phyloP scores from a whole-genome alignment of 345 rosid genomes.

The Bretschneidera sinensis region DNA sequence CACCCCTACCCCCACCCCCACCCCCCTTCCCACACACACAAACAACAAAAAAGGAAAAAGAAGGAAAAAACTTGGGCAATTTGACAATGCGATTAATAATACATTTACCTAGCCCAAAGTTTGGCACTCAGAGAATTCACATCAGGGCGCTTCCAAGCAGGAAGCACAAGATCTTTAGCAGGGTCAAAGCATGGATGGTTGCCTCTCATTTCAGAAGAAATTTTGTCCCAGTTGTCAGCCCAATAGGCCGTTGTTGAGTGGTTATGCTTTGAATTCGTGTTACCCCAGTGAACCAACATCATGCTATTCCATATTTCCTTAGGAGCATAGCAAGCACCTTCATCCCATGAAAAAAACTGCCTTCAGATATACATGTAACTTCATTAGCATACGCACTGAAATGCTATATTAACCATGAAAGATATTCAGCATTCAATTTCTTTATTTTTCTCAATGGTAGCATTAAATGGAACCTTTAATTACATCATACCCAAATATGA shows the following conservation, averaged over 20 bases:
- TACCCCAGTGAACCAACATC: conserved; percentile 99
- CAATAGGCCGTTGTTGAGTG: conserved; percentile 90
- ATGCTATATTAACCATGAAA: background rate
- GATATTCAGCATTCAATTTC: background rate
- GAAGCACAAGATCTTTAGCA: conserved; percentile 88
- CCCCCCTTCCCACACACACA: background rate
- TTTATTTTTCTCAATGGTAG: background rate
- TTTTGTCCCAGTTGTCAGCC: conserved; percentile 80
- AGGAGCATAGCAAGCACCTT: conserved; percentile 99
- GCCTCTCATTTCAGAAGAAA: conserved; percentile 75
- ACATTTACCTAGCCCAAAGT: conserved; percentile 63
- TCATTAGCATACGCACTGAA: conserved; percentile 26
- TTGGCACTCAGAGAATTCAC: conserved; percentile 42
- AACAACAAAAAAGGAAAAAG: background rate
- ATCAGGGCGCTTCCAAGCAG: conserved; percentile 96
- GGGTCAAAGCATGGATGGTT: conserved; percentile 96
- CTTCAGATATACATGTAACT: conserved; percentile 31
- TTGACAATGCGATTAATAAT: conserved; percentile 9
- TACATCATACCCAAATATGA: conserved; percentile 83
- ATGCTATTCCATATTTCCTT: conserved; percentile 99
- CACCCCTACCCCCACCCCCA: too few species aligned
- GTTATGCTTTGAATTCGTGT: conserved; percentile 90
- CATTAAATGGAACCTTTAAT: conserved; percentile 6
- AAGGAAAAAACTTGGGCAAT: background rate
- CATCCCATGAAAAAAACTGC: conserved; percentile 99